These are phyloP conservation scores for Kwoniella europaea DNA, from an alignment of 768 basidiomycete genomes.

Conservation along the genomic window DNA sequence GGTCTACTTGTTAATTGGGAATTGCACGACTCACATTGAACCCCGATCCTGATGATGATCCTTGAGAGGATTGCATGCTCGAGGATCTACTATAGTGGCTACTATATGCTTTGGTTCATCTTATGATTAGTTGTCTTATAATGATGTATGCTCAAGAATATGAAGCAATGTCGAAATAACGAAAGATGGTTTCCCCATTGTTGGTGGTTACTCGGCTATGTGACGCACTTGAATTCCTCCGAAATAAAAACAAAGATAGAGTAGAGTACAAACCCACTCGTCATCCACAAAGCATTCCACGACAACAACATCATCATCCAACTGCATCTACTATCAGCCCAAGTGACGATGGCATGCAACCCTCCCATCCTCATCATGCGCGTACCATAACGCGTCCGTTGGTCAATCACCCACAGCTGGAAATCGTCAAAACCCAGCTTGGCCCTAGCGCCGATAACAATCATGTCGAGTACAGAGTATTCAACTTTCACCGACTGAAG, in stretches of 20 bases:
- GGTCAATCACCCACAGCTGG: constrained; percentile 25
- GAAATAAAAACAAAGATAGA: not conserved
- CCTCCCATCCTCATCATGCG: not conserved
- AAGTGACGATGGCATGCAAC: not conserved
- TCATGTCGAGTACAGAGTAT: constrained; percentile 39
- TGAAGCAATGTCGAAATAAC: not conserved
- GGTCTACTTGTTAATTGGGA: not conserved
- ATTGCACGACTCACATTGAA: not conserved
- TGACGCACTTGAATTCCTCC: not conserved
- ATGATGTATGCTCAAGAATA: not conserved
- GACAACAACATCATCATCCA: not conserved
- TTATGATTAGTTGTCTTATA: not conserved
- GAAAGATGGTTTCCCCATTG: not conserved
- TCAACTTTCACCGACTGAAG: constrained; percentile 24
- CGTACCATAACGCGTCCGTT: constrained; percentile 8
- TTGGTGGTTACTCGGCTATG: not conserved
- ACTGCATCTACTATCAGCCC: not conserved
- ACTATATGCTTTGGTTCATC: constrained; percentile 1
- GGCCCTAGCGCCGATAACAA: not conserved
- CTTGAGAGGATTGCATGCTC: constrained; percentile 12
- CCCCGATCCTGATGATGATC: not conserved
- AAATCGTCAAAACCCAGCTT: constrained; percentile 21
- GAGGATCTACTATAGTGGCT: not conserved
- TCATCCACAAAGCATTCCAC: not conserved
- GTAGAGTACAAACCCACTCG: not conserved